Evolutionary conservation across 768 basidiomycete genomes (phyloP).

Genomic region (Coprinopsis cinerea): DNA sequence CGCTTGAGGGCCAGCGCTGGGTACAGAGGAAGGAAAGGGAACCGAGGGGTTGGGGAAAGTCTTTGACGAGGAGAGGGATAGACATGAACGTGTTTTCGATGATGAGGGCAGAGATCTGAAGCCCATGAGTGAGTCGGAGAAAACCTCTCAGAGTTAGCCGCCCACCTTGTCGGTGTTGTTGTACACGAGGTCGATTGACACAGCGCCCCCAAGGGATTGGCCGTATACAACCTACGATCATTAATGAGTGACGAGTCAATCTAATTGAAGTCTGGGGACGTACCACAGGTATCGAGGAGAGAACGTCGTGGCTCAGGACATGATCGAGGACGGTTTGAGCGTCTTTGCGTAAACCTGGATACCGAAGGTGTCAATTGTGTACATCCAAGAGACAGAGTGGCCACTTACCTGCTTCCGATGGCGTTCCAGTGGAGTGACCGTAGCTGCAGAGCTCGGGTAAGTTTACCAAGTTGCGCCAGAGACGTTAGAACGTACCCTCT

Average conservation of each 20-base stretch:
- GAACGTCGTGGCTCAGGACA: conserved; percentile 45
- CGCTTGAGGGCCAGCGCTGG: conserved; percentile 6
- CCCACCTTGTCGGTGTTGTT: conserved; percentile 41
- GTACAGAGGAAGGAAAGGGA: conserved; percentile 12
- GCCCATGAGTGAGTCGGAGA: too few species aligned
- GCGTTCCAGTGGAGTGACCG: conserved; percentile 70
- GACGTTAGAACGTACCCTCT: conserved; percentile 56
- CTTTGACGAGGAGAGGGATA: conserved; percentile 63
- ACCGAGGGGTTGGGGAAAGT: conserved; percentile 41
- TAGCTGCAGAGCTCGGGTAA: conserved; percentile 53
- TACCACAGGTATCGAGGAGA: conserved; percentile 60
- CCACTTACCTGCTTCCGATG: conserved; percentile 66
- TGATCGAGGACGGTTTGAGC: conserved; percentile 77
- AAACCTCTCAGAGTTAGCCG: background rate
- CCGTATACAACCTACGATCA: conserved; percentile 55
- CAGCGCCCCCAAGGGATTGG: conserved; percentile 82
- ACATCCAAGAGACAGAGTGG: background rate
- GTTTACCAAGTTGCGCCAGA: too few species aligned
- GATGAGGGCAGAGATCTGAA: background rate
- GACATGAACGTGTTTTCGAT: conserved; percentile 61
- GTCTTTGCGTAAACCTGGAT: conserved; percentile 64
- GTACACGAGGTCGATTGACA: conserved; percentile 76
- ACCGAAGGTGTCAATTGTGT: background rate
- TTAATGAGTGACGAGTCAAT: background rate
- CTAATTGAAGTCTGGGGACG: conserved; percentile 13